Conservation (phyloP, 2,329 filamentous ascomycete genomes). For the Microdochium trichocladiopsis region DNA sequence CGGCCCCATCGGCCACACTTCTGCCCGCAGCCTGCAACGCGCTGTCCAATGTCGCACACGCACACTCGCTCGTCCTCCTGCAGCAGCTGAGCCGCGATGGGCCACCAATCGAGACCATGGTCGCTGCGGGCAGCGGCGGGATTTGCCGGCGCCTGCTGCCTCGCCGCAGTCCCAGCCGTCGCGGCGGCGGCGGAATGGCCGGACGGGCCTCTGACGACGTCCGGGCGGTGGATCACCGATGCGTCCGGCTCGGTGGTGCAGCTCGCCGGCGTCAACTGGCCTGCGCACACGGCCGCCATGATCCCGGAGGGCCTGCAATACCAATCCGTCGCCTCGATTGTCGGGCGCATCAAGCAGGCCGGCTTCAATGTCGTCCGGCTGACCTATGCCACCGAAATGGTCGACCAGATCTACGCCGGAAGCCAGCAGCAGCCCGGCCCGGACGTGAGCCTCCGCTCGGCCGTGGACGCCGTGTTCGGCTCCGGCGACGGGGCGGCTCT, state of each 20-base stretch:
- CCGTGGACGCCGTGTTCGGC: constrained; percentile 40
- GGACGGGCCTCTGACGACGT: constrained; percentile 32
- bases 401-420: constrained; percentile 48
- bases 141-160: neutral
- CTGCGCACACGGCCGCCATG: constrained; percentile 55
- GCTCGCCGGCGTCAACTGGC: constrained; percentile 55
- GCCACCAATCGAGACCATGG: neutral
- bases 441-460: constrained; percentile 36
- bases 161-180: neutral
- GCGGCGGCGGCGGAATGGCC: constrained; percentile 22
- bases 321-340: constrained; percentile 46
- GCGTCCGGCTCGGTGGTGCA: constrained; percentile 33
- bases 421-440: constrained; percentile 13
- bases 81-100: neutral
- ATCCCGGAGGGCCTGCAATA: constrained; percentile 59
- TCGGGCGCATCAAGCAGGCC: constrained; percentile 48
- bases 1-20: no score
- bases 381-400: constrained; percentile 57
- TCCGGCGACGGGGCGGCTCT: constrained; percentile 43
- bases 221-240: constrained; percentile 34
- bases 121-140: neutral
- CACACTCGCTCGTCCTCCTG: neutral
- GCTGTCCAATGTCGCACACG: no score
- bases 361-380: constrained; percentile 60
- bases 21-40: no score